Evolutionary conservation across 164 flowering plant species (phyloP), one percentile per base, ranked within the genome.

Genomic region (Kalanchoe fedtschenkoi): DNA sequence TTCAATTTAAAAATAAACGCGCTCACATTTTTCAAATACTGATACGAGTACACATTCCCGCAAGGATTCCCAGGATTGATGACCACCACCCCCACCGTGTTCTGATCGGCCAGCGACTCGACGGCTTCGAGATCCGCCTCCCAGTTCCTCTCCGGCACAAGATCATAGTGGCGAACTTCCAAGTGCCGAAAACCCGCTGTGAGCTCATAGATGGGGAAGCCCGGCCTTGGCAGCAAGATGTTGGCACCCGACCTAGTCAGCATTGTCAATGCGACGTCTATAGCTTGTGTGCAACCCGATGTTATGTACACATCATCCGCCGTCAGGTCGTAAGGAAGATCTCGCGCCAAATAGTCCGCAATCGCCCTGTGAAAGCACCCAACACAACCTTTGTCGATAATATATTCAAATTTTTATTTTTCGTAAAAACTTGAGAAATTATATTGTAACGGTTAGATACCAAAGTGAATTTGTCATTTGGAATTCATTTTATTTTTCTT

Each of bases 31-130:
- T 81, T 63, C 72, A 91, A 68, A 69, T 91, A 96, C 30, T 80
- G 62, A 61, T 80, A 74, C n/a, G 75, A 65, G 67, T 75, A 87
- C 5, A 92, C 98, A 70, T 76, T 92, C 21, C 98, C 98, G 69
- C 96, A 89, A 44, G 98, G 98, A 72, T 92, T 92, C 6, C 92
- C 95, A 0, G 96, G 98, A 67, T 91, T 91, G 51, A 91, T 80
- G 37, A 91, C 61, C 0, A 84, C 95, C 68, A 91, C 63, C 14
- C 86, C 98, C 56, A 83, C 87, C 3, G 98, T 92, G 61, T 92
- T 84, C 35, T 80, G 75, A 69, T 89, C 95, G 0, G 88, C 92
- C 21, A 89, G 79, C 57, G 82, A 66, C 70, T 86, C 83, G 44
- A 92, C 72, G 22, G 82, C 79, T 43, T 78, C 75, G 37, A 92